These are phyloP conservation scores for Stenocarpella maydis DNA, from an alignment of 2,329 filamentous ascomycete species.

Conservation along the genomic window DNA sequence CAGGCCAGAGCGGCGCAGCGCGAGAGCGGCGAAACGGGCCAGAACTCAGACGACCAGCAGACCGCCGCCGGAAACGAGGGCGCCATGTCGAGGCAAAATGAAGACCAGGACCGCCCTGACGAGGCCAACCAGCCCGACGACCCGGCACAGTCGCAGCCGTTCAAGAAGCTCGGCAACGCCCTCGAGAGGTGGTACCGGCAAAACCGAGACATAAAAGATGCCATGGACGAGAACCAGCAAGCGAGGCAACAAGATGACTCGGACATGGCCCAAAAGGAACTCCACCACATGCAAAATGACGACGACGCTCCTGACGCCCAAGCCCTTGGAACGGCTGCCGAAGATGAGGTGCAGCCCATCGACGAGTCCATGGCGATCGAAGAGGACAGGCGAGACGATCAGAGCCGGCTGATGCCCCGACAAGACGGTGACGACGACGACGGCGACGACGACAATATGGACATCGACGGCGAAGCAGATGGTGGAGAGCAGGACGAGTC, in stretches of 20 bases:
- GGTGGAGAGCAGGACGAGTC: conserved; percentile 49
- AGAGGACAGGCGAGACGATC: conserved; percentile 64
- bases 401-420: conserved; percentile 57
- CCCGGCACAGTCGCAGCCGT: conserved; percentile 68
- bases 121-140: conserved; percentile 54
- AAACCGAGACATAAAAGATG: conserved; percentile 80
- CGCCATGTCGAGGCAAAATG: conserved; percentile 55
- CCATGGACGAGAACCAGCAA: conserved; percentile 63
- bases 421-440: conserved; percentile 57
- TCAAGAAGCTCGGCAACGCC: conserved; percentile 93
- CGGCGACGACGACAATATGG: conserved; percentile 46
- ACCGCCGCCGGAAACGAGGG: conserved; percentile 71
- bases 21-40: conserved; percentile 72
- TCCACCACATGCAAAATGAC: conserved; percentile 91
- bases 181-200: conserved; percentile 93
- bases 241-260: conserved; percentile 60
- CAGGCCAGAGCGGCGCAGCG: conserved; percentile 68
- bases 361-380: conserved; percentile 91
- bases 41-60: conserved; percentile 70
- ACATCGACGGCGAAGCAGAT: conserved; percentile 52
- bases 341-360: conserved; percentile 85
- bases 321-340: conserved; percentile 85
- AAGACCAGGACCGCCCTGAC: conserved; percentile 57
- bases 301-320: conserved; percentile 85
- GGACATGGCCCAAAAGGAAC: conserved; percentile 83